Conservation (phyloP, 2,329 filamentous ascomycete species). For the Exophiala aquamarina region DNA sequence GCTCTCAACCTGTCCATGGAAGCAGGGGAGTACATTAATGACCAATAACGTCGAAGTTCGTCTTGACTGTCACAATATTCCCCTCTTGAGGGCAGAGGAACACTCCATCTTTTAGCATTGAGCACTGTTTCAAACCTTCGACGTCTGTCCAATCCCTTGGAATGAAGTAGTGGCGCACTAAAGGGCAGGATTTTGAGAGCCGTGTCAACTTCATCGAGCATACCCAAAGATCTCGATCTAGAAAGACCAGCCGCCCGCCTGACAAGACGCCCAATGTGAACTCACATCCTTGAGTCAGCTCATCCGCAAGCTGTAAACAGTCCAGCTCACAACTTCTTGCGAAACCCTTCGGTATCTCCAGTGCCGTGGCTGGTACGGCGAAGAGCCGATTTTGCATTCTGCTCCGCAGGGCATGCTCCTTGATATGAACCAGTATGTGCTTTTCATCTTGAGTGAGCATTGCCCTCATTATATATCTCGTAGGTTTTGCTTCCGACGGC, state of each 20-base stretch:
- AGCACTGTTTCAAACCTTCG: conserved; percentile 3
- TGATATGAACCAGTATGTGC: no score
- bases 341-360: no score
- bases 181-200: neutral
- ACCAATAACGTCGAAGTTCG: no score
- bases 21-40: no score
- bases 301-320: no score
- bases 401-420: no score
- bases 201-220: conserved; percentile 1
- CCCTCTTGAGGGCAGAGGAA: conserved; percentile 12
- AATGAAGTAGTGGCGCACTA: conserved; percentile 15
- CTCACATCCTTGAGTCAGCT: no score
- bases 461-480: neutral
- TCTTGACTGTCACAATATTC: conserved; percentile 6
- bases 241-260: conserved; percentile 4
- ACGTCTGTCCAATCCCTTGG: conserved; percentile 13
- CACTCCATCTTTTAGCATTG: conserved; percentile 1
- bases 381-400: no score
- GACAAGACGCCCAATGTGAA: conserved; percentile 10
- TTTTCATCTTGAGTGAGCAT: conserved; percentile 7
- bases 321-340: no score
- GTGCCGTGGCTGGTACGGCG: no score
- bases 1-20: no score
- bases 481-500: neutral
- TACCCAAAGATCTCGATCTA: conserved; percentile 11